Conservation (phyloP, 352 stramenopile species). For the Phytophthora citricola region DNA sequence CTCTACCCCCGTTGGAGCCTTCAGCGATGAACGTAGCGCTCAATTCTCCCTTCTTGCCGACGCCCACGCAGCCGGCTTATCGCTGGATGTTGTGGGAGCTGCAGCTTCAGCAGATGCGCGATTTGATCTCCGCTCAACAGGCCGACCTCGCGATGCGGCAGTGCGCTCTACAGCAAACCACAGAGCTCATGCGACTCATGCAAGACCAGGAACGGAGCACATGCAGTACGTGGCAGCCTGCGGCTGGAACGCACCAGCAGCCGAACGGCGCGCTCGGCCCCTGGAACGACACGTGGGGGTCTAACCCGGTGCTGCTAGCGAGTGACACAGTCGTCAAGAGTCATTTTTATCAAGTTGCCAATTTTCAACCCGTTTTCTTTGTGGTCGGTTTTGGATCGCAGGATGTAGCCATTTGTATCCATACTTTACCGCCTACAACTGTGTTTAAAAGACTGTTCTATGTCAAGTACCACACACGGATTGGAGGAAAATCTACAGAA, state of each 20-base stretch:
- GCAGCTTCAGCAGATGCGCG: constrained; percentile 28
- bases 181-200: constrained; percentile 27
- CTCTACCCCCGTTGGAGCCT: constrained; percentile 1
- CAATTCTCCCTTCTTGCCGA: constrained; percentile 11
- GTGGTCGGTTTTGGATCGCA: not conserved
- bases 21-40: not conserved
- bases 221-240: constrained; percentile 5
- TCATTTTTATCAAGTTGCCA: constrained; percentile 10
- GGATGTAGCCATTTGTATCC: not conserved
- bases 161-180: constrained; percentile 23
- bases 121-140: constrained; percentile 25
- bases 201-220: constrained; percentile 13
- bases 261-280: not conserved
- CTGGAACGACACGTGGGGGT: constrained; percentile 8
- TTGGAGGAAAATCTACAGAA: constrained; percentile 31
- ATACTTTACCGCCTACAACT: not conserved
- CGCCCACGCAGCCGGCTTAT: constrained; percentile 11
- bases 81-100: constrained; percentile 28
- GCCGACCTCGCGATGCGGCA: constrained; percentile 25
- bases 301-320: not conserved
- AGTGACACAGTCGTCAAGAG: not conserved
- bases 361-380: not conserved
- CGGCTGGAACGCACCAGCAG: not conserved
- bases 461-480: constrained; percentile 14
- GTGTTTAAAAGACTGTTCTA: constrained; percentile 12